Conservation (phyloP, 495 filamentous ascomycete species). For the Hypomontagnella monticulosa region DNA sequence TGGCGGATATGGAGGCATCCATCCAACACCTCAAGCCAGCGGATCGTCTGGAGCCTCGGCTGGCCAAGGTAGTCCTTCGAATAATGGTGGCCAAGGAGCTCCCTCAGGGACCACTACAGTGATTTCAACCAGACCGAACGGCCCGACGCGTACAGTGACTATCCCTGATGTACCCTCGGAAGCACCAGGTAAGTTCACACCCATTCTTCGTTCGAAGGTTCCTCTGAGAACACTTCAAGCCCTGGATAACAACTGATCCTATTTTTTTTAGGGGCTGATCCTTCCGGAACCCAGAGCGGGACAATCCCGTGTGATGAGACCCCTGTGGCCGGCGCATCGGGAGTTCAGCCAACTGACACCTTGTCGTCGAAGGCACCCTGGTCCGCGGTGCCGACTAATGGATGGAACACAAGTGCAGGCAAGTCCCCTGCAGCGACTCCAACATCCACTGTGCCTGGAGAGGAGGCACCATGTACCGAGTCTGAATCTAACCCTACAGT, state of each 20-base stretch:
- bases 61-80: conserved; percentile 8
- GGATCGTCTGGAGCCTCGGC: conserved; percentile 7
- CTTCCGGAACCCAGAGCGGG: conserved; percentile 24
- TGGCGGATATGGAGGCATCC: conserved; percentile 33
- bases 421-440: conserved; percentile 10
- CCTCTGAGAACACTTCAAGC: neutral
- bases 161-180: conserved; percentile 4
- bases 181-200: conserved; percentile 22
- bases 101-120: conserved; percentile 20
- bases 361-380: conserved; percentile 34
- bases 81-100: neutral
- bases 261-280: conserved; percentile 16
- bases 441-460: neutral
- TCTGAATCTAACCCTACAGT: conserved; percentile 16
- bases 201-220: neutral
- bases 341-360: conserved; percentile 27
- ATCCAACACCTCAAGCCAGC: conserved; percentile 30
- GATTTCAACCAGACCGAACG: conserved; percentile 15
- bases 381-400: conserved; percentile 42
- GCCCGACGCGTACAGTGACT: conserved; percentile 34
- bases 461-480: conserved; percentile 16
- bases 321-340: conserved; percentile 23
- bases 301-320: conserved; percentile 24
- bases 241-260: conserved; percentile 2
- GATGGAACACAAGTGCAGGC: conserved; percentile 39